Percentiles rank a stretch among this genome's conserved stretches.
Evolutionary conservation across 192 early-diverging fungal species (phyloP).

Genomic region (Linderina pennispora): DNA sequence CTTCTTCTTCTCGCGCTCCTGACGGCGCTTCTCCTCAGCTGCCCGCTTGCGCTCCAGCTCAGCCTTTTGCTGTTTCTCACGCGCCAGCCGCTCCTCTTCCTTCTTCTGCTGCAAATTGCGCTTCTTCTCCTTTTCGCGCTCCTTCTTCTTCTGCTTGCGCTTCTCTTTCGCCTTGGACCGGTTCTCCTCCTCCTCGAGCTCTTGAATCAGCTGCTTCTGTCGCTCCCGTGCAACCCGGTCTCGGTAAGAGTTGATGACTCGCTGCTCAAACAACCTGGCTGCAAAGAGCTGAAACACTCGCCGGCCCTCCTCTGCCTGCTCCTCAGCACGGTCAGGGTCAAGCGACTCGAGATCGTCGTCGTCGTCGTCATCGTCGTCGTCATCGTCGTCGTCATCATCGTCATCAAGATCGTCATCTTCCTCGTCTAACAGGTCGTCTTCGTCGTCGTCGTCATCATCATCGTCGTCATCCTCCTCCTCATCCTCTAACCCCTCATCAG

Average conservation of each 20-base stretch:
- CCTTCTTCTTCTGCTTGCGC: conserved; percentile 67
- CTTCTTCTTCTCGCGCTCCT: conserved; percentile 4
- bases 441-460: conserved; percentile 1
- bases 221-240: conserved; percentile 91
- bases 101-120: conserved; percentile 29
- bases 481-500: conserved; percentile 1
- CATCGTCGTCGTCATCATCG: conserved; percentile 49
- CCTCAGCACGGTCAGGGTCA: conserved; percentile 66
- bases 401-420: conserved; percentile 38
- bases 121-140: conserved; percentile 55
- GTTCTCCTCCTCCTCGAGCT: conserved; percentile 83
- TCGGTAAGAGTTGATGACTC: conserved; percentile 86
- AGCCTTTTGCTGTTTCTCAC: conserved; percentile 16
- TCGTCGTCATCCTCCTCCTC: conserved; percentile 12
- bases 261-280: conserved; percentile 95
- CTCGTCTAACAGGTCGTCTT: conserved; percentile 1
- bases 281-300: conserved; percentile 95
- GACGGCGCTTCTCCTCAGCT: conserved; percentile 9
- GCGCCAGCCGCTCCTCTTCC: conserved; percentile 32
- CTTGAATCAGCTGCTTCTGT: conserved; percentile 78
- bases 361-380: conserved; percentile 54
- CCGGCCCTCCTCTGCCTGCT: conserved; percentile 87
- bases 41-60: conserved; percentile 30
- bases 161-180: conserved; percentile 51
- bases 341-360: conserved; percentile 59